Conservation (phyloP, 805 yeast species). For the Zygoascus flipseniorum region DNA sequence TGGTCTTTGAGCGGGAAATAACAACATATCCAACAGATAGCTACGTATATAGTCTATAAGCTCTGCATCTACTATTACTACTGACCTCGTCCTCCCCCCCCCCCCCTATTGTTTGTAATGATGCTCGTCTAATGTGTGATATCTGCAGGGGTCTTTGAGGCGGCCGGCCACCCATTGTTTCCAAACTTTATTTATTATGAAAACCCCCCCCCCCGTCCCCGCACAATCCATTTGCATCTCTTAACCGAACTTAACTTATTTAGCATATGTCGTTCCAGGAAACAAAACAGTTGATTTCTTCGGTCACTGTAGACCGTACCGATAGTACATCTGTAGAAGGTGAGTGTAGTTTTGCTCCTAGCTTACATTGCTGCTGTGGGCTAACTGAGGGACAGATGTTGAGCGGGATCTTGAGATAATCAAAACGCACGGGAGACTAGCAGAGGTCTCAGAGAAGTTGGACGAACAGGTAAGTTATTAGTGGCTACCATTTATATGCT, state of each 20-base stretch:
- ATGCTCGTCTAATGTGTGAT: neutral
- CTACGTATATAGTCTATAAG: too few relatives aligned
- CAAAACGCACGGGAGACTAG: neutral
- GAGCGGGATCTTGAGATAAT: neutral
- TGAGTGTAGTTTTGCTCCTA: neutral
- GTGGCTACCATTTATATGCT: too few relatives aligned
- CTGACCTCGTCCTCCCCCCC: too few relatives aligned
- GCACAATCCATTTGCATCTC: neutral
- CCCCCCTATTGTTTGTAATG: too few relatives aligned
- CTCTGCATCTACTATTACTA: too few relatives aligned
- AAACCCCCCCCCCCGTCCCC: neutral
- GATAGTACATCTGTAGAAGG: neutral
- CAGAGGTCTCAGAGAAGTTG: neutral
- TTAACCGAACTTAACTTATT: neutral
- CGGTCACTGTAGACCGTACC: neutral
- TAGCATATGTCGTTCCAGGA: neutral
- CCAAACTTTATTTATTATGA: neutral
- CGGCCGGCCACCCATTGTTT: neutral
- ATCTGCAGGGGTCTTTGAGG: neutral
- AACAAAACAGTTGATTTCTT: neutral
- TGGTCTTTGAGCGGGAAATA: conserved; percentile 4
- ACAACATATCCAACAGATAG: neutral
- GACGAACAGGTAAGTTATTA: too few relatives aligned
- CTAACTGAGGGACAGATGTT: neutral
- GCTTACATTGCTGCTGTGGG: neutral